These are phyloP conservation scores for Didymella lethalis DNA, from an alignment of 2,329 filamentous ascomycete species.

Conservation along the genomic window DNA sequence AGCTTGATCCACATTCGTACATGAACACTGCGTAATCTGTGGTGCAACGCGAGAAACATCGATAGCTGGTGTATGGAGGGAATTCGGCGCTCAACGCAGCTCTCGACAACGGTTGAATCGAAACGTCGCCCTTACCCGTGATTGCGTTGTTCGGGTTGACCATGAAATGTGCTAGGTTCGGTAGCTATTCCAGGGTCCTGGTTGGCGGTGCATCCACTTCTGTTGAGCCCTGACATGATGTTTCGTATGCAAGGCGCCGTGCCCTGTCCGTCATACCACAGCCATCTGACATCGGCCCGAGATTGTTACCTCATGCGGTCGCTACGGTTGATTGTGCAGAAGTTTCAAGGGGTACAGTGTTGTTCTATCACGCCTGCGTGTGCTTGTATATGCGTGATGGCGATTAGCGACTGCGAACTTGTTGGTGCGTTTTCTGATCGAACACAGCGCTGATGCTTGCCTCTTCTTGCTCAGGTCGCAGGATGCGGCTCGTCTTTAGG, in stretches of 20 bases:
- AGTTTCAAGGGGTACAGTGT: background rate
- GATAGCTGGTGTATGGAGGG: background rate
- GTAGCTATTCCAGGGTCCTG: background rate
- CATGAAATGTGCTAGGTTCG: background rate
- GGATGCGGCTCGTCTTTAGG: too few relatives aligned
- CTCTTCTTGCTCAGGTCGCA: too few relatives aligned
- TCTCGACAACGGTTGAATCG: too few relatives aligned
- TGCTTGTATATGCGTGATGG: background rate
- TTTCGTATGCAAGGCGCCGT: background rate
- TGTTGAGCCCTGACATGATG: background rate
- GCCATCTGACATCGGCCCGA: background rate
- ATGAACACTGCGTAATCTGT: background rate
- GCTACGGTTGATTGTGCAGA: background rate
- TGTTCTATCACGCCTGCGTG: background rate
- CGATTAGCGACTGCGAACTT: too few relatives aligned
- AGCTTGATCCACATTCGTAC: background rate
- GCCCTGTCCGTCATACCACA: background rate
- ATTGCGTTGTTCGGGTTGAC: background rate
- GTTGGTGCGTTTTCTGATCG: too few relatives aligned
- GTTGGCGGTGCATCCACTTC: background rate
- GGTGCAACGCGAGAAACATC: background rate
- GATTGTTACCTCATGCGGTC: background rate
- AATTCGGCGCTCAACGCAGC: too few relatives aligned
- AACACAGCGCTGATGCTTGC: too few relatives aligned
- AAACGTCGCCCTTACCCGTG: background rate